A percentile compares a stretch with the other conserved stretches of the same genome.
Evolutionary conservation across 139 green algal genomes (phyloP).

Genomic region (Coelastrella sp.): DNA sequence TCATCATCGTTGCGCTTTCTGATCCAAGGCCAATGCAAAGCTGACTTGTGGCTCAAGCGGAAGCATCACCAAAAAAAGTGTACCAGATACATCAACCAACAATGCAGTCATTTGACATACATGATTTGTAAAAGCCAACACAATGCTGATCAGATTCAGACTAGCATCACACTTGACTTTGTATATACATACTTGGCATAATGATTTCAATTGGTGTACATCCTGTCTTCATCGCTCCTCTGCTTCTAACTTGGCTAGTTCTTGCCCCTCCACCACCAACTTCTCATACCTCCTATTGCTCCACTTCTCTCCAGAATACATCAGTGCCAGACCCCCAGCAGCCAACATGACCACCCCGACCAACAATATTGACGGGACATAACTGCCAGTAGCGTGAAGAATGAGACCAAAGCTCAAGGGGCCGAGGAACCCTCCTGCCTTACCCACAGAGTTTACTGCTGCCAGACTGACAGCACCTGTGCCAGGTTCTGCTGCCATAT

Average conservation of each 20-base stretch:
- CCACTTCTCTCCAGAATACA: conserved; percentile 11
- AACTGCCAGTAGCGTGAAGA: conserved; percentile 39
- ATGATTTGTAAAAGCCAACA: too few species aligned
- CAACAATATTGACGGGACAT: conserved; percentile 30
- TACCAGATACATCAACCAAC: too few species aligned
- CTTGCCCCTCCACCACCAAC: background rate
- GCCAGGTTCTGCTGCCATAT: conserved; percentile 25
- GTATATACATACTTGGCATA: too few species aligned
- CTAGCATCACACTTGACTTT: too few species aligned
- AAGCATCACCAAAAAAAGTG: too few species aligned
- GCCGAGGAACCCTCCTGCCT: conserved; percentile 29
- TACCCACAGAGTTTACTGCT: conserved; percentile 44
- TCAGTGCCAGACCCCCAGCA: conserved; percentile 6
- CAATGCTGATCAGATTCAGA: too few species aligned
- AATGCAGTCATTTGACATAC: too few species aligned
- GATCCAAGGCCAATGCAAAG: too few species aligned
- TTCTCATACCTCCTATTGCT: background rate
- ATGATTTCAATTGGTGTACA: too few species aligned
- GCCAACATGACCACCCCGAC: conserved; percentile 3
- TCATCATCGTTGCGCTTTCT: too few species aligned
- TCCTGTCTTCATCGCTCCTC: background rate
- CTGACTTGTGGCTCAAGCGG: too few species aligned
- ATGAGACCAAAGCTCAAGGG: conserved; percentile 32
- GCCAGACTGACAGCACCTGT: conserved; percentile 16
- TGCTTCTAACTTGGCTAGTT: background rate